Percentiles rank a stretch among this genome's conserved stretches.
These are phyloP conservation scores for Hypsizygus ulmarius DNA, from an alignment of 1,284 basidiomycete species.

Conservation along the genomic window DNA sequence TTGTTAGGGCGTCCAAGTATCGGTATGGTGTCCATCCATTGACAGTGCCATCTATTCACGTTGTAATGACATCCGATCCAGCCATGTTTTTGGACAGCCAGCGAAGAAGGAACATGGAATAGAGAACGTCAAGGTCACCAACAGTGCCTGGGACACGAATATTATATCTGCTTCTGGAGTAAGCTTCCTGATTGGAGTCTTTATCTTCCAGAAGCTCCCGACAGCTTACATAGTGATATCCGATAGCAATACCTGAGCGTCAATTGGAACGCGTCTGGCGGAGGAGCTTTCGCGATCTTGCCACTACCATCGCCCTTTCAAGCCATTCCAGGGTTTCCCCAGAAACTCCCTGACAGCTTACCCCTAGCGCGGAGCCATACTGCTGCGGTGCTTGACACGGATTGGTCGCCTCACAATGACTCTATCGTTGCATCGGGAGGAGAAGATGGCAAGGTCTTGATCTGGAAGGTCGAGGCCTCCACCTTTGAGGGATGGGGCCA, in stretches of 20 bases:
- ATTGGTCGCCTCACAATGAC: conserved; percentile 96
- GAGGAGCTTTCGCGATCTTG: conserved; percentile 92
- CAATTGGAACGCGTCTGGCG: conserved; percentile 96
- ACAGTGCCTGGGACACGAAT: conserved; percentile 96
- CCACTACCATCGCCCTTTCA: conserved; percentile 80
- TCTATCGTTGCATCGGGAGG: conserved; percentile 85
- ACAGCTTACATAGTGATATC: conserved; percentile 11
- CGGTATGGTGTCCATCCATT: conserved; percentile 44
- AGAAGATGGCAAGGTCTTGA: conserved; percentile 90
- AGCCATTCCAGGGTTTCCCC: conserved; percentile 55
- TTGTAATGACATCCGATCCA: conserved; percentile 28
- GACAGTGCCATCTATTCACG: background rate
- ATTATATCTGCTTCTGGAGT: conserved; percentile 85
- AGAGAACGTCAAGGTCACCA: conserved; percentile 90
- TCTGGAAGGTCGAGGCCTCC: conserved; percentile 80
- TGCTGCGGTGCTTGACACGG: conserved; percentile 90
- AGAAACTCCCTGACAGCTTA: conserved; percentile 89
- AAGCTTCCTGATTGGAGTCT: conserved; percentile 26
- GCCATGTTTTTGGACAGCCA: conserved; percentile 87
- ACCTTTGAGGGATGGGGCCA: conserved; percentile 84
- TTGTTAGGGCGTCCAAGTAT: conserved; percentile 72
- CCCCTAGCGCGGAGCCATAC: conserved; percentile 89
- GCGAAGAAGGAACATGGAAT: conserved; percentile 82
- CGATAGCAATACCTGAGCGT: conserved; percentile 79
- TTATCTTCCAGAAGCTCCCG: background rate